phyloP scores from a whole-genome alignment of 768 basidiomycete species.

The Naganishia friedmannii region DNA sequence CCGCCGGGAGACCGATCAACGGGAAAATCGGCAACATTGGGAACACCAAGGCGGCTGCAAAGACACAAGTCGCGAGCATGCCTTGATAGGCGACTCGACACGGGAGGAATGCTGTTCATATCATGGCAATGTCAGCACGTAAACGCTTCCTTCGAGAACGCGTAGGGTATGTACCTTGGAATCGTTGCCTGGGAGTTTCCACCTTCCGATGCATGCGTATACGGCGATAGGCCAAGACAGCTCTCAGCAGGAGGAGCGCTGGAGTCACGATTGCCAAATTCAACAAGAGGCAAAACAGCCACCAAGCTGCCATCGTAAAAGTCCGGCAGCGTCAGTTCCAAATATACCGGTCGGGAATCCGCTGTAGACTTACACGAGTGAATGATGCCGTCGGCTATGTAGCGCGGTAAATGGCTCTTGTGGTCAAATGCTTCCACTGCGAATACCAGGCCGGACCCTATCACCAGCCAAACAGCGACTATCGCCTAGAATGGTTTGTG shows the following conservation, averaged over 20 bases:
- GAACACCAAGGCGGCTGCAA: constrained; percentile 70
- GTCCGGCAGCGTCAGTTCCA: neutral
- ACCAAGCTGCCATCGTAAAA: constrained; percentile 36
- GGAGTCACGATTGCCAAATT: constrained; percentile 69
- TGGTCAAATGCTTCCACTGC: constrained; percentile 62
- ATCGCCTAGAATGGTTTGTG: constrained; percentile 54
- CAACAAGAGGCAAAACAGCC: constrained; percentile 53
- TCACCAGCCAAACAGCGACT: constrained; percentile 64
- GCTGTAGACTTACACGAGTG: constrained; percentile 63
- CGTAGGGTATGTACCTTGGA: constrained; percentile 61
- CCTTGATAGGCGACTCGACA: constrained; percentile 67
- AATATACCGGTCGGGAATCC: constrained; percentile 56
- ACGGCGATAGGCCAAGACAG: constrained; percentile 62
- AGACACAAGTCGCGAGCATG: constrained; percentile 63
- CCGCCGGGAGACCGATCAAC: constrained; percentile 68
- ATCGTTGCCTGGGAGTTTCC: constrained; percentile 72
- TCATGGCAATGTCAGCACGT: constrained; percentile 6
- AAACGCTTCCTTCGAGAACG: constrained; percentile 3
- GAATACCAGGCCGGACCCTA: constrained; percentile 69
- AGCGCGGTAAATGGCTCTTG: constrained; percentile 47
- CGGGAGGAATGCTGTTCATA: constrained; percentile 64
- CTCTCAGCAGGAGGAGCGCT: constrained; percentile 70
- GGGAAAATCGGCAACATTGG: constrained; percentile 74
- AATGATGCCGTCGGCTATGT: constrained; percentile 67
- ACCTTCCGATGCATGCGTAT: constrained; percentile 61